Percentiles rank a stretch among this genome's conserved stretches.
phyloP scores from a whole-genome alignment of 805 yeast species.

The Cyberlindnera meyerae region DNA sequence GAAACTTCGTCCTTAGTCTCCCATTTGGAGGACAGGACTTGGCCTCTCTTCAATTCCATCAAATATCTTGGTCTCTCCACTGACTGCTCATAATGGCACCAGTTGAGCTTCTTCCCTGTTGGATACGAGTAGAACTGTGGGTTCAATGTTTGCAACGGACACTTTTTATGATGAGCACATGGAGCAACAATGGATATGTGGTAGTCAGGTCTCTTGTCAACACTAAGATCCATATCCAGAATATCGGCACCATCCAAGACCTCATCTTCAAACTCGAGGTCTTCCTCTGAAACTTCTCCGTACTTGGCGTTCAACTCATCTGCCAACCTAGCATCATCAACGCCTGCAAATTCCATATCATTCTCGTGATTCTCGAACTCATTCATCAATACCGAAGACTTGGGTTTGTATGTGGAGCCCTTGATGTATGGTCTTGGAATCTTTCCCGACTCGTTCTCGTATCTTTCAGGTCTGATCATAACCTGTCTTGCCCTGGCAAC shows the following conservation, averaged over 20 bases:
- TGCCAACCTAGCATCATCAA: conserved; percentile 21
- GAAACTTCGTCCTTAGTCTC: conserved; percentile 32
- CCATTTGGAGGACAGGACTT: conserved; percentile 71
- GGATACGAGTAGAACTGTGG: conserved; percentile 57
- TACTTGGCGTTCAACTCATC: conserved; percentile 33
- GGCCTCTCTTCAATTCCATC: conserved; percentile 84
- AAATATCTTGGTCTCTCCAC: conserved; percentile 74
- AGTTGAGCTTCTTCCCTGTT: conserved; percentile 55
- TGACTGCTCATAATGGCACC: conserved; percentile 70
- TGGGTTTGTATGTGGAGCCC: conserved; percentile 36
- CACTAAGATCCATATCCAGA: background rate
- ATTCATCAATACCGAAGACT: conserved; percentile 10
- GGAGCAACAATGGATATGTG: conserved; percentile 78
- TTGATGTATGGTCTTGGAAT: conserved; percentile 65
- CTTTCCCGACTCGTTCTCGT: conserved; percentile 49
- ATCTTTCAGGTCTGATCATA: conserved; percentile 79
- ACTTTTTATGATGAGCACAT: conserved; percentile 79
- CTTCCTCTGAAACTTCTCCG: conserved; percentile 40
- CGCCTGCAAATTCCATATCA: conserved; percentile 13
- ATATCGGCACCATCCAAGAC: conserved; percentile 15
- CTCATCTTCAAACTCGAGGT: conserved; percentile 45
- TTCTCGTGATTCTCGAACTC: conserved; percentile 16
- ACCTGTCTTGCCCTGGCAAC: conserved; percentile 88
- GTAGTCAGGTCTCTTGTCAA: conserved; percentile 22
- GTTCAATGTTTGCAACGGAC: conserved; percentile 80